Evolutionary conservation across 495 filamentous ascomycete genomes (phyloP), one percentile per base, ranked within the genome.

Genomic region (Aspergillus sclerotiicarbonarius): DNA sequence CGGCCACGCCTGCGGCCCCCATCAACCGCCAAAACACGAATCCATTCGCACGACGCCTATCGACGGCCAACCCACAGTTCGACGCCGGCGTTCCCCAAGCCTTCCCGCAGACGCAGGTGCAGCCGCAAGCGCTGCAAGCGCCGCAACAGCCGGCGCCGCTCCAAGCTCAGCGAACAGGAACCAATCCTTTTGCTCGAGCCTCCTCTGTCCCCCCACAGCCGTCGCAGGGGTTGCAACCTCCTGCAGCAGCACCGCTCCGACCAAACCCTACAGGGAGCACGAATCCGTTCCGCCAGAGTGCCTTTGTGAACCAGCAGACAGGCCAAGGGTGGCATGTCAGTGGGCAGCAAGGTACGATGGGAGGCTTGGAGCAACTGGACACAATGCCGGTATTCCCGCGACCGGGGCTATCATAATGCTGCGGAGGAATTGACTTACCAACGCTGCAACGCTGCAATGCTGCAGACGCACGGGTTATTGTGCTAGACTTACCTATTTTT

Each of bases 251-350:
- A 8, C 75, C 82, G 18, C 68, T 91, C 8, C 84, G 84, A 57
- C 74, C 90, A 4, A 82, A 87, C 57, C 83, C 86, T 4, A 96
- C 94, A 2, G 93, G 92, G 8, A 92, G 86, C 64, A 98, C 93
- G 15, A 98, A 98, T 69, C 93, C 93, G 1, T 97, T 98, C 83
- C 83, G 93, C 8, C 91, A 96, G 69, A 88, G 87, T 51, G 82
- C 85, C 0, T 95, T 96, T 62, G 86, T 94, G 33, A 92, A 95
- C 63, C 90, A 93, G 64, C 82, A 86, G 35, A 96, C 90, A 2
- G 92, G 92, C 0, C 80, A 87, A 68, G 88, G 90, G 13, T 96
- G 94, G 90, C 92, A 96, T 63, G 81, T 81, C 39, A 84, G 84
- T 53, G 69, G 68, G 8, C 73, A 74, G 39, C 84, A 89, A 70